These are phyloP conservation scores for Buxus sempervirens DNA, from an alignment of 164 flowering plant genomes.

Conservation along the genomic window DNA sequence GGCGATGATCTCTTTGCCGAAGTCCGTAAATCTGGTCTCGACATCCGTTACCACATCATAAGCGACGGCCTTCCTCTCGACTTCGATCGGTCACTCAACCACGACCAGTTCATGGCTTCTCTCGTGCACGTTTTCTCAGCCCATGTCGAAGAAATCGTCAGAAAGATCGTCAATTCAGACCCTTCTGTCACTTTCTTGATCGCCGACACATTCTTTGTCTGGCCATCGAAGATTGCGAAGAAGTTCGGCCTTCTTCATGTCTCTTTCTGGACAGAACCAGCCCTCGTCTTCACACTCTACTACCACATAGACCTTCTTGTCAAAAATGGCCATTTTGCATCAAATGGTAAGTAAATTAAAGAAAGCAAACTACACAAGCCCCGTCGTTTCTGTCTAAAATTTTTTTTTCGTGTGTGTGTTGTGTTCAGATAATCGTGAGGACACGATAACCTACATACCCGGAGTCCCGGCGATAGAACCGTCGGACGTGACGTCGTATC, in stretches of 20 bases:
- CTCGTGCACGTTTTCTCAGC: slow-evolving; percentile 58
- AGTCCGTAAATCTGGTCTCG: slow-evolving; percentile 48
- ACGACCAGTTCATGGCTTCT: slow-evolving; percentile 60
- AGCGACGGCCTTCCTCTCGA: slow-evolving; percentile 72
- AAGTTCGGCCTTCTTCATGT: slow-evolving; percentile 49
- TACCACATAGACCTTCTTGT: slow-evolving; percentile 61
- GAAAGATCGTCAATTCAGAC: slow-evolving; percentile 18
- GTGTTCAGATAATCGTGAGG: slow-evolving; percentile 45
- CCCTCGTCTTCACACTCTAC: slow-evolving; percentile 63
- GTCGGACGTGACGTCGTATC: slow-evolving; percentile 59
- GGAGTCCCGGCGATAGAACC: slow-evolving; percentile 62
- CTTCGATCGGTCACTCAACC: slow-evolving; percentile 69
- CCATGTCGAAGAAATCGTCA: slow-evolving; percentile 54
- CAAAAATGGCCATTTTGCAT: slow-evolving; percentile 60
- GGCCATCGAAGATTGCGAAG: slow-evolving; percentile 61
- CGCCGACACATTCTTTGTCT: slow-evolving; percentile 80
- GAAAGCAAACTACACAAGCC: too few relatives aligned
- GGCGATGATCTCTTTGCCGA: slow-evolving; percentile 44
- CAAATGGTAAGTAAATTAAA: slow-evolving; percentile 45
- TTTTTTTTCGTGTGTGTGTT: neutral
- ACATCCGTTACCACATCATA: slow-evolving; percentile 56
- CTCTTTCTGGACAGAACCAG: slow-evolving; percentile 90
- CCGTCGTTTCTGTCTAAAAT: too few relatives aligned
- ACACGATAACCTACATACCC: slow-evolving; percentile 69
- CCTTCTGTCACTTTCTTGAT: slow-evolving; percentile 47